These are phyloP conservation scores for Cercospora citrullina DNA, from an alignment of 2,329 filamentous ascomycete genomes.

Conservation along the genomic window DNA sequence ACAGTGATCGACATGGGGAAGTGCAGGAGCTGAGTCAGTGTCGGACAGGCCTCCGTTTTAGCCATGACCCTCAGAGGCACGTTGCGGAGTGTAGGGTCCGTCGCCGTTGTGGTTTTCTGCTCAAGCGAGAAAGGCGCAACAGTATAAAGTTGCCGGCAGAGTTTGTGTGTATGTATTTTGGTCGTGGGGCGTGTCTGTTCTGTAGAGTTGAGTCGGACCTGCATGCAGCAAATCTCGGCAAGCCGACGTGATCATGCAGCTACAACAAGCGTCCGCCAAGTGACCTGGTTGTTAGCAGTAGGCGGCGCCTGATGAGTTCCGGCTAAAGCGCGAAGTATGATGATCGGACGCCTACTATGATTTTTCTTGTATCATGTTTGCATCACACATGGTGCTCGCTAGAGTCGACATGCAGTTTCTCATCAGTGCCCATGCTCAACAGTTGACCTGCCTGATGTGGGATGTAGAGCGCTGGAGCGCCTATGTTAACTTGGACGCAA, in stretches of 20 bases:
- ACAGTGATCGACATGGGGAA: not conserved
- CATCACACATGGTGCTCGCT: not conserved
- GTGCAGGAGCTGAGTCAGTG: not conserved
- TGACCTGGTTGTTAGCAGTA: not conserved
- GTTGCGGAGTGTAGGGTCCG: not conserved
- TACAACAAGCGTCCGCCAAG: not conserved
- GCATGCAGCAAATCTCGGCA: not conserved
- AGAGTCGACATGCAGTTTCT: not conserved
- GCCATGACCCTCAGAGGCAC: not conserved
- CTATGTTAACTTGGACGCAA: not conserved
- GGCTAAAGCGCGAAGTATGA: not conserved
- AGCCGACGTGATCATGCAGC: not conserved
- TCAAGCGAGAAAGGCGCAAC: not conserved
- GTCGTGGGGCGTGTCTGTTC: not conserved
- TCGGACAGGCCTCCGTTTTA: not conserved
- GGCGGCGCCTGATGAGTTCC: not conserved
- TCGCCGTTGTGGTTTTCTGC: not conserved
- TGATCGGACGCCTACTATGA: not conserved
- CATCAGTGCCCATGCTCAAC: not conserved
- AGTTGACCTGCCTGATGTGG: not conserved
- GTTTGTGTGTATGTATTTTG: not conserved
- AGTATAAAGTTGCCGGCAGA: not conserved
- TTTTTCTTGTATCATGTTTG: not conserved
- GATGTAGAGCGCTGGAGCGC: not conserved
- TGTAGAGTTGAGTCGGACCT: not conserved